Base-by-base conservation (phyloP, 1,284 basidiomycete genomes). In the Heterobasidion occidentale region DNA sequence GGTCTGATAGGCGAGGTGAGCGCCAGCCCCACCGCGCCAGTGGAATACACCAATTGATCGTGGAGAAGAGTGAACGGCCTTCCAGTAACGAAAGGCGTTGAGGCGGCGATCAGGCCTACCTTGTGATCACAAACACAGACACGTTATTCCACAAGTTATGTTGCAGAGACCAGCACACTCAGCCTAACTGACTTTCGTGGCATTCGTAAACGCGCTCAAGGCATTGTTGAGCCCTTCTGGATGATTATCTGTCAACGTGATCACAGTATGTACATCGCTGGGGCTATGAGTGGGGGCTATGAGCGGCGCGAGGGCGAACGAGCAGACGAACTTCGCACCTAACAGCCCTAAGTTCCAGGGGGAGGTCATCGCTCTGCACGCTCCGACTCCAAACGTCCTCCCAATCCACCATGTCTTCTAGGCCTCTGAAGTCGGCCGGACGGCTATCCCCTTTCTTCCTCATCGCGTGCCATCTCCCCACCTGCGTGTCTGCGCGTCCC, bases 81-180 rank as follows among this genome's bases (percentile, higher is more conserved):
- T 9, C 90, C 90, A 0, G 91, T 94, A 19, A 92, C 74, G 68
- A 95, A 95, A 0, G 92, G 92, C 0, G 93, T 95, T 0, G 88
- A 86, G 0, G 90, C 78, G 0, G 85, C 86, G 12, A 89, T 68
- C 19, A 93, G 74, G 14, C 90, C 90, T 42, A 90, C 69, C 84
- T 91, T 62, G 12, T 47, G 38, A 36, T 33, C 33, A 33, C 27
- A 27, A 42, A 57, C 38, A 57, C 44, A 62, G 36, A 20, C 44
- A 7, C 15, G 27, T 33, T 35, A 52, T 19, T 17, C n/a, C 44
- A 15, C 14, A 20, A 44, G 9, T 3, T 61, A 20, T 14, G 3
- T 15, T 42, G 38, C 38, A 61, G 65, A 14, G 34, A n/a, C 9
- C 19, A 3, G 45, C 9, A 44, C 36, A n/a, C 33, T n/a, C n/a